phyloP scores from a whole-genome alignment of 2,329 filamentous ascomycete species.

The Samsoniella hepiali region DNA sequence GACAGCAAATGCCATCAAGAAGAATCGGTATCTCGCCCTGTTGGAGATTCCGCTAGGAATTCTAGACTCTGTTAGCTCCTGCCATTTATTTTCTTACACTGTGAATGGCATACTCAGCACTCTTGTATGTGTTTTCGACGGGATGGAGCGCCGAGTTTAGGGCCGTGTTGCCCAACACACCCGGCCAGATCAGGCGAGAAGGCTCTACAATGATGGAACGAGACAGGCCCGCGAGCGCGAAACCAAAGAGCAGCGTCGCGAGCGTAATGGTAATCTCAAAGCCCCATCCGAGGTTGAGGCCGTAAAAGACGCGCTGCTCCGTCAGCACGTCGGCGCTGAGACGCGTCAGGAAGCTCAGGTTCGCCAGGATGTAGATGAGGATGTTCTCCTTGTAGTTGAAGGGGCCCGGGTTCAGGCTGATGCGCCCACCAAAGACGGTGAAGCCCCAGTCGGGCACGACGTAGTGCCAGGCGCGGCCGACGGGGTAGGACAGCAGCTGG shows the following conservation, averaged over 20 bases:
- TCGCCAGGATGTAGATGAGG: constrained; percentile 54
- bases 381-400: constrained; percentile 48
- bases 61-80: not conserved
- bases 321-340: constrained; percentile 35
- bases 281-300: constrained; percentile 42
- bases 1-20: constrained; percentile 36
- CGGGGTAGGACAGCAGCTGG: constrained; percentile 43
- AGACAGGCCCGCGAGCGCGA: constrained; percentile 46
- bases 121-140: constrained; percentile 29
- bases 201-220: constrained; percentile 45
- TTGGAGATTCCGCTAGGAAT: not conserved
- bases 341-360: constrained; percentile 45
- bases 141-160: constrained; percentile 43
- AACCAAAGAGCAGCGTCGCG: constrained; percentile 50
- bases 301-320: constrained; percentile 40
- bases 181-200: constrained; percentile 50
- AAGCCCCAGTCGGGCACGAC: constrained; percentile 31
- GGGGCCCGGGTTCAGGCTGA: constrained; percentile 39
- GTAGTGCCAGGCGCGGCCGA: constrained; percentile 39
- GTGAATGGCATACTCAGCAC: constrained; percentile 21
- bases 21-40: constrained; percentile 42
- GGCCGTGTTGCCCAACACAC: constrained; percentile 47
- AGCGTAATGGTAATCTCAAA: constrained; percentile 49
- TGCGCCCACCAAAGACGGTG: constrained; percentile 24
- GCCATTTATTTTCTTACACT: too few species aligned